Evolutionary conservation across 1,139 yeast genomes (phyloP), one percentile per base, ranked within the genome.

Genomic region (Taphrina pruni): DNA sequence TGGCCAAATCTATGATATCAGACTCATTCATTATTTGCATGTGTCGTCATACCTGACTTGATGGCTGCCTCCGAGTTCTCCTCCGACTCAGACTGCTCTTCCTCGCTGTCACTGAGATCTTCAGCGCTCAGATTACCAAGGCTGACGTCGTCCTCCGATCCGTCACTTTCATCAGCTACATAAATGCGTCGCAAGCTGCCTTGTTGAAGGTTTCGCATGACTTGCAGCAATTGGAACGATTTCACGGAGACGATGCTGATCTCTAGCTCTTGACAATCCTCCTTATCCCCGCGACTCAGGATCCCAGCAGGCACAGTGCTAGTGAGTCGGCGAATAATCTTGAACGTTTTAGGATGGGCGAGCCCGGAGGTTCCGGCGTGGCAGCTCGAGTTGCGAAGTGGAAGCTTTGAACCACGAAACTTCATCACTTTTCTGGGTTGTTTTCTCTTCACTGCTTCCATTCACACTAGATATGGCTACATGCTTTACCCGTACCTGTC

Each of bases 71-170:
- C 65, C 8, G 9, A 12, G 7, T 60, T 57, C 17, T 14, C 65
- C 20, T 48, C 57, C n/a, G 51, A 36, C 7, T 50, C 60, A 26
- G 60, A 38, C 17, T 20, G 50, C 36, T 56, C 62, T 4, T 26
- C 62, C 14, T 58, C 62, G 32, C 62, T 58, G 36, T 58, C 62
- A 32, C 35, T 48, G 45, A 64, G 60, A 36, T 64, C 61, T 36
- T 55, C 67, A 12, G 55, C 67, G n/a, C 67, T 64, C 56, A 64
- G 41, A 20, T 45, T 43, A 7, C 41, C 61, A 35, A 64, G 60
- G 38, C 48, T 58, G 51, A 65, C 26, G 52, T 41, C 58, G 38
- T 57, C 48, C 32, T 60, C 64, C 35, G 39, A 45, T 4, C 20
- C 20, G 7, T 46, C 60, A 20, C 50, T 36, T 6, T 45, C 64